phyloP scores from a whole-genome alignment of 495 filamentous ascomycete species.

The Penicillium lagena region DNA sequence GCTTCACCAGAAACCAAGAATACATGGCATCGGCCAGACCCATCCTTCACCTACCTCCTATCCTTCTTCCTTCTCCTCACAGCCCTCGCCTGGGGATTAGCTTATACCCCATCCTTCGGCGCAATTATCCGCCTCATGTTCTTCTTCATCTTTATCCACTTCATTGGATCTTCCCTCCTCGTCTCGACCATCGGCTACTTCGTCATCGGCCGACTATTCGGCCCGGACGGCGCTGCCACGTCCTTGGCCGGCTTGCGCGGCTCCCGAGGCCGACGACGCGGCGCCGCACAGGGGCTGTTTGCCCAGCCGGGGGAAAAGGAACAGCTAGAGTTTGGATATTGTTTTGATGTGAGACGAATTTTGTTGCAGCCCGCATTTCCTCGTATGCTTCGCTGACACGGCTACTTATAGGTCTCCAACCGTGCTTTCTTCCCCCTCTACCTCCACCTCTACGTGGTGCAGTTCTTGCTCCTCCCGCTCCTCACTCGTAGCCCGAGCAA shows the following conservation, averaged over 20 bases:
- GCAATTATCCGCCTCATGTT: slow-evolving; percentile 54
- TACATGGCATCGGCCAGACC: slow-evolving; percentile 70
- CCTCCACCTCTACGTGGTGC: slow-evolving; percentile 65
- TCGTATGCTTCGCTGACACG: not conserved
- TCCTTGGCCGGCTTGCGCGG: slow-evolving; percentile 34
- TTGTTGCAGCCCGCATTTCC: too few relatives aligned
- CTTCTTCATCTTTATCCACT: slow-evolving; percentile 63
- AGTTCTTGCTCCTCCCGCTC: slow-evolving; percentile 65
- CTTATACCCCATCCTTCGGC: slow-evolving; percentile 53
- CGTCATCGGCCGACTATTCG: slow-evolving; percentile 56
- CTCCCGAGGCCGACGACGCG: slow-evolving; percentile 41
- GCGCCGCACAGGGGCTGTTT: slow-evolving; percentile 52
- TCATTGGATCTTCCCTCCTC: slow-evolving; percentile 54
- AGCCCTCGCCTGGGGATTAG: slow-evolving; percentile 66
- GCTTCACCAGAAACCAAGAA: slow-evolving; percentile 60
- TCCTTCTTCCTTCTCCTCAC: slow-evolving; percentile 70
- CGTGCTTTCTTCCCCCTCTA: slow-evolving; percentile 71
- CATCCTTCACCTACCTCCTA: slow-evolving; percentile 72
- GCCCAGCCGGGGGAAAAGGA: slow-evolving; percentile 48
- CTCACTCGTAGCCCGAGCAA: slow-evolving; percentile 36
- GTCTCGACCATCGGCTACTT: slow-evolving; percentile 60
- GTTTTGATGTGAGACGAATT: slow-evolving; percentile 55
- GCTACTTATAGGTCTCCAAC: slow-evolving; percentile 52
- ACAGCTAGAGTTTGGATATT: slow-evolving; percentile 70
- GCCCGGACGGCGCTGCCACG: slow-evolving; percentile 41